Evolutionary conservation across 306 rosid genomes (phyloP), one percentile per base, ranked within the genome.

Genomic region (Astragalus glycyphyllos): DNA sequence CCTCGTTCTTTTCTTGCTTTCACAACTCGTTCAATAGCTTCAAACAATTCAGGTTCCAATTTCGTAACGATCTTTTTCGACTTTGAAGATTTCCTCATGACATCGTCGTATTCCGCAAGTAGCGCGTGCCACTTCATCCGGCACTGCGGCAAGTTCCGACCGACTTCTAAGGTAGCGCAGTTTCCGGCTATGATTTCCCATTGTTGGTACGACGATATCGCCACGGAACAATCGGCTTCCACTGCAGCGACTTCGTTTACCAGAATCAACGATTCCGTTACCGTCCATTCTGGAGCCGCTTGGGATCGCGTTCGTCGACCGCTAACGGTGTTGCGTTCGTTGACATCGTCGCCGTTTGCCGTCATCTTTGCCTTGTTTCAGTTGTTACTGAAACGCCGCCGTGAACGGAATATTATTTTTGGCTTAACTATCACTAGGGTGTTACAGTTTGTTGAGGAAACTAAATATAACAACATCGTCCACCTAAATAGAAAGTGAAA

Each of bases 171-270:
- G 2, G 79, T 61, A 38, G 76, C 67, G 23, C 97, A 92, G 26
- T 88, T 88, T 26, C 72, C 72, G 14, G 83, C 74, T 0, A 79
- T 79, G 41, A 79, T 73, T 11, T 79, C 59, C 83, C 83, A 79
- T 11, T 15, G 83, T 66, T 79, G 83, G 71, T 79, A 68, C 6
- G 79, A 79, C 45, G 83, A 79, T 0, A 79, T 53, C 6, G 64
- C 79, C 2, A 40, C 76, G 53, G 72, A 71, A 47, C 90, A 88
- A n/a, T 91, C 90, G 20, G 92, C 87, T 62, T 91, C 96, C n/a
- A 91, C 92, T 16, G 96, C 89, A 0, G 88, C 84, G 46, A 86
- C 62, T 66, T 86, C 92, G 75, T 88, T 91, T 32, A 86, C 91
- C 13, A 91, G 91, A 61, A 87, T 83, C 29, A 88, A 87, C 10